These are phyloP conservation scores for Pseudomonodictys pantanalensis DNA, from an alignment of 495 filamentous ascomycete species.

Conservation along the genomic window DNA sequence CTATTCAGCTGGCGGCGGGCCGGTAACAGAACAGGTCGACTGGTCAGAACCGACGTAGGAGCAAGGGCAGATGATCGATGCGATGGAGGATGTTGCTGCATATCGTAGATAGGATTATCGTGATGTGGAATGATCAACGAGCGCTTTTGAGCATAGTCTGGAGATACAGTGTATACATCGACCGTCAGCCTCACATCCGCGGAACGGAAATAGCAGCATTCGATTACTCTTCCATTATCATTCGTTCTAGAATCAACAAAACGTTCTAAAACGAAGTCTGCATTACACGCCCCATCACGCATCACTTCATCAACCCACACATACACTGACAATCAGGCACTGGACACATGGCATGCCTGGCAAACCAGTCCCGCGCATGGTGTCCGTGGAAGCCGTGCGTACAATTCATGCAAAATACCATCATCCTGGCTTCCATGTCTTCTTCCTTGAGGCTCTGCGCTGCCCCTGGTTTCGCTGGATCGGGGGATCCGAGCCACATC, in stretches of 20 bases:
- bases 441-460: slow-evolving; percentile 44
- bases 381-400: slow-evolving; percentile 87
- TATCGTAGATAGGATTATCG: too few species aligned
- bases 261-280: too few species aligned
- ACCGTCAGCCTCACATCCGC: too few species aligned
- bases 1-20: slow-evolving; percentile 66
- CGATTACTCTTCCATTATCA: too few species aligned
- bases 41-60: slow-evolving; percentile 72
- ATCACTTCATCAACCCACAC: slow-evolving; percentile 53
- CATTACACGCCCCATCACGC: too few species aligned
- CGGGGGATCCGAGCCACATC: slow-evolving; percentile 75
- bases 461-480: slow-evolving; percentile 59
- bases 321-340: slow-evolving; percentile 85
- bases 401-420: slow-evolving; percentile 83
- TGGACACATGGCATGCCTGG: slow-evolving; percentile 73
- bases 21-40: slow-evolving; percentile 88
- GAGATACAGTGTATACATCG: too few species aligned
- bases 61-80: too few species aligned
- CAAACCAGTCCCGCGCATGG: slow-evolving; percentile 88
- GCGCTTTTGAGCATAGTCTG: too few species aligned
- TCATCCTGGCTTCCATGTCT: slow-evolving; percentile 44
- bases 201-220: too few species aligned
- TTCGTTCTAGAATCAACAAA: too few species aligned
- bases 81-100: too few species aligned
- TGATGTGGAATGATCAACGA: too few species aligned